Evolutionary conservation across 169 alveolate species (phyloP).

Genomic region (Cryptosporidium viatorum): DNA sequence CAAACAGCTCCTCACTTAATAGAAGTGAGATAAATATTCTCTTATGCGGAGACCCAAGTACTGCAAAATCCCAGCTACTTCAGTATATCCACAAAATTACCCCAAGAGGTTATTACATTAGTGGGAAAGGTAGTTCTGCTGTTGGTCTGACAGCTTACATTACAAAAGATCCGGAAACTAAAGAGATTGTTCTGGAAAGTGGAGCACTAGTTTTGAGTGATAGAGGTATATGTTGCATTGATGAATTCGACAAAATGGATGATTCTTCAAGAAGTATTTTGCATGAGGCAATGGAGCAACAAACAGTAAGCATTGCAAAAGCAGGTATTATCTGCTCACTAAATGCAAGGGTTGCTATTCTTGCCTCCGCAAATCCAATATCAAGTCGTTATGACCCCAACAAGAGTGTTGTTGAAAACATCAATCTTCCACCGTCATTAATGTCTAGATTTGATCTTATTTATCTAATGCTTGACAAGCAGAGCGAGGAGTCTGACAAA

Average conservation of each 20-base stretch:
- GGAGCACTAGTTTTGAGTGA: slow-evolving; percentile 99
- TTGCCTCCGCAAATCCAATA: slow-evolving; percentile 99
- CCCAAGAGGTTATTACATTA: slow-evolving; percentile 95
- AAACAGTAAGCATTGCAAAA: slow-evolving; percentile 98
- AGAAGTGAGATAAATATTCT: slow-evolving; percentile 96
- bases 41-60: slow-evolving; percentile 99
- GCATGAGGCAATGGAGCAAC: slow-evolving; percentile 99
- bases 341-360: slow-evolving; percentile 96
- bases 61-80: slow-evolving; percentile 98
- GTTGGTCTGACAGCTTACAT: slow-evolving; percentile 99
- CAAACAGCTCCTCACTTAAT: slow-evolving; percentile 30
- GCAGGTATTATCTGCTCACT: slow-evolving; percentile 95
- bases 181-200: slow-evolving; percentile 95
- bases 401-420: slow-evolving; percentile 97
- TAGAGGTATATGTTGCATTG: slow-evolving; percentile 99
- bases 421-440: slow-evolving; percentile 97
- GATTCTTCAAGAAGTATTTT: slow-evolving; percentile 97
- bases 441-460: slow-evolving; percentile 90
- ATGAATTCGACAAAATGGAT: slow-evolving; percentile 99
- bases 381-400: slow-evolving; percentile 95
- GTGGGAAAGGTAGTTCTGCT: slow-evolving; percentile 97
- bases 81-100: slow-evolving; percentile 95
- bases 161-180: slow-evolving; percentile 96
- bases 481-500: slow-evolving; percentile 78
- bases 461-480: slow-evolving; percentile 80